Evolutionary conservation across 768 basidiomycete genomes (phyloP), one percentile per base, ranked within the genome.

Genomic region (Suillus luteus): DNA sequence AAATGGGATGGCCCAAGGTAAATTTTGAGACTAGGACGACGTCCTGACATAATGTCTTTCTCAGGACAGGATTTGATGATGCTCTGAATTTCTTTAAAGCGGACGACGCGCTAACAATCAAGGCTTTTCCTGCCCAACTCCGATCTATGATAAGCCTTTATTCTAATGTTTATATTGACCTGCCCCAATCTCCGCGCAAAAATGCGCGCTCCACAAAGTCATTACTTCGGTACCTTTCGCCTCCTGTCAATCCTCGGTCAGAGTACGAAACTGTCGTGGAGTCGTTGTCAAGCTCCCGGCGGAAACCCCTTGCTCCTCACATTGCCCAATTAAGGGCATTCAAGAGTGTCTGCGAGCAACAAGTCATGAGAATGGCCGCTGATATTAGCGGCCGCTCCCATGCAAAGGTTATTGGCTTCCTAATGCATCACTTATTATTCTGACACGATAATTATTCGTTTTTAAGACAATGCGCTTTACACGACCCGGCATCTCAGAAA

Each of bases 1-100:
- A 87, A 92, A 68, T 99, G 97, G 97, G 93, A 96, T 49, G 97
- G 97, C 12, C 87, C 94, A 43, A 83, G 85, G 86, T 86, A 37
- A 9, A 54, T n/a, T 44, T 14, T 2, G 9, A 19, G 5, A 41
- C 31, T 24, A 1, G 8, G 17, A n/a, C 33, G 5, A 60, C 19
- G 3, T 38, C 54, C 61, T 67, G 14, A 70, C 24, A 33, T 41
- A 19, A 35, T 57, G 59, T 61, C 17, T n/a, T 63, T 65, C 22
- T n/a, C 38, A 86, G 88, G 54, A 92, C 93, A 14, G 83, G 89
- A 35, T 79, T 88, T 37, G 78, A 82, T 6, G 90, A 91, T 38
- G 88, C 87, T 0, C 79, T 85, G 58, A 68, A 75, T 14, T 77
- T 91, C 64, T 97, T 99, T 71, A 81, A 84, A 27, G 93, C 93